Base-by-base conservation (phyloP, 805 yeast genomes). In the Ogataea trehaloabstinens region DNA sequence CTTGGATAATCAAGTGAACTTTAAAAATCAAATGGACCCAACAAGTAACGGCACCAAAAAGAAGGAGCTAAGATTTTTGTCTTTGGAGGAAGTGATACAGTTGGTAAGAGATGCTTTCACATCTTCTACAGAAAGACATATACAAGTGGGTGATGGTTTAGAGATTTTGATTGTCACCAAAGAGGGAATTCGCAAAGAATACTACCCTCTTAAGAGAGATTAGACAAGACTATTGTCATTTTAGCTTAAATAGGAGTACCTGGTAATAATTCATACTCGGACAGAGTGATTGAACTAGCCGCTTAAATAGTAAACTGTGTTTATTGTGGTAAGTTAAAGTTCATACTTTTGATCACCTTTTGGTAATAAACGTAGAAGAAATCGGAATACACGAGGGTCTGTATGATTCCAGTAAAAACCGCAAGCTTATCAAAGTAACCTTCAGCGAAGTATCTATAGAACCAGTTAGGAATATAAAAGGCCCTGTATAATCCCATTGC, bases 71-170 rank as follows among this genome's bases (percentile, higher is more conserved):
- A 72, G 78, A 58, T 86, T 75, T 56, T 71, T 93, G 58, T 63
- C 73, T 28, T 72, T 89, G 50, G 96, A 88, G 2, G 95, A 90
- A 67, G 97, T 89, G 18, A 69, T 93, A 55, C 75, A 80, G 52
- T 70, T 93, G 48, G 97, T 93, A 27, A 82, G 80, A 62, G 99
- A 93, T 66, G 95, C 99, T 5, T 93, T 93, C 60, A 73, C 88
- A 17, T 88, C 96, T 6, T 99, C 96, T 16, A 91, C 98, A 15
- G 99, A 93, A 68, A 85, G 99, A 74, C 98, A 93, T 66, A 93
- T 93, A 53, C 95, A 90, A 52, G 98, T 93, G 37, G 99, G 99
- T 70, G 99, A 93, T 70, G 95, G 93, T 5, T 74, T 93, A 47
- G 96, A 93, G 64, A 82, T 93, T 34, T 70, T 85, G 49, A 85